These are phyloP conservation scores for Patellifolia procumbens DNA, from an alignment of 179 eudicot species.

Conservation along the genomic window DNA sequence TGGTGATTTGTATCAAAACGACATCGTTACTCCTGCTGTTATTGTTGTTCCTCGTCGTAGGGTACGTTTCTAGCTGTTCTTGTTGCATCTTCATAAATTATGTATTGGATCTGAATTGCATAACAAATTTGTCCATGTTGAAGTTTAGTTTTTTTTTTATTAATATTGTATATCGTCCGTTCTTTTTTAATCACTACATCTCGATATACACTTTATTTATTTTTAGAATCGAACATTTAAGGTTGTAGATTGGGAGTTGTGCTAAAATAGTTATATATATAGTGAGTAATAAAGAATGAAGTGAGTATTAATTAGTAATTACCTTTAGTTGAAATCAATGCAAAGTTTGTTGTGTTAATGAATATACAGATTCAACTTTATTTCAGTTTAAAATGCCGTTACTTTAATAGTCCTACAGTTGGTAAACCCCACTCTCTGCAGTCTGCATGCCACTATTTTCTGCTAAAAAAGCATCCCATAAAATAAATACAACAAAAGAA, in stretches of 20 bases:
- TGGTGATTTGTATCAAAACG: constrained; percentile 78
- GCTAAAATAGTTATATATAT: too few species aligned
- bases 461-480: not conserved
- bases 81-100: too few species aligned
- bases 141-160: not conserved
- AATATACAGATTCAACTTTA: not conserved
- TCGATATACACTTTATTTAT: too few species aligned
- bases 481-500: not conserved
- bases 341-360: not conserved
- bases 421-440: constrained; percentile 14
- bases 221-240: too few species aligned
- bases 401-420: not conserved
- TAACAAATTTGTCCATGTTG: not conserved
- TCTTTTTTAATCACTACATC: too few species aligned
- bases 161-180: too few species aligned
- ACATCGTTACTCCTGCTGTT: constrained; percentile 83
- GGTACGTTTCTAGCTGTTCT: constrained; percentile 38
- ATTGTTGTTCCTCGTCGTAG: constrained; percentile 82
- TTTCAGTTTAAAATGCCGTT: not conserved
- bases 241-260: too few species aligned
- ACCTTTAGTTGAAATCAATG: not conserved
- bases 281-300: too few species aligned
- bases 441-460: constrained; percentile 19
- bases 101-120: not conserved
- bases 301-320: too few species aligned